Evolutionary conservation across 2,329 filamentous ascomycete genomes (phyloP).

Genomic region (Paecilomyces formosus): DNA sequence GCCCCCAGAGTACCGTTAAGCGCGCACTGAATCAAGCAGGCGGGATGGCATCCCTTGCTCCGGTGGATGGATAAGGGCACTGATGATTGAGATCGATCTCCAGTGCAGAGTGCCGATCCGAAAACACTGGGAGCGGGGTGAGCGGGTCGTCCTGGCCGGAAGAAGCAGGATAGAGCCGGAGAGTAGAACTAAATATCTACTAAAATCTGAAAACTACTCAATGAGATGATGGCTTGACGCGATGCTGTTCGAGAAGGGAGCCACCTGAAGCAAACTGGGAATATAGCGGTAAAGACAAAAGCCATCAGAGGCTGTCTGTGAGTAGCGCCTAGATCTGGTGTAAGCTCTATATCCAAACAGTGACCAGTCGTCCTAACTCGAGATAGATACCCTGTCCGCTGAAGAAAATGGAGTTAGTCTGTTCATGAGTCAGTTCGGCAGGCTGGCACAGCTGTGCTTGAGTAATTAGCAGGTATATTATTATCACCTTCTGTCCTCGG

Average conservation of each 20-base stretch:
- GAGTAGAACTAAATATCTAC: not conserved
- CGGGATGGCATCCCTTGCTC: not conserved
- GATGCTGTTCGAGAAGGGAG: not conserved
- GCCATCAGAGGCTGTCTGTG: not conserved
- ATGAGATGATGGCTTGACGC: not conserved
- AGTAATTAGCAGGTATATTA: not conserved
- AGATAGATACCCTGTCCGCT: not conserved
- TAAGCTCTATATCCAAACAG: not conserved
- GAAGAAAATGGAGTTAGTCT: not conserved
- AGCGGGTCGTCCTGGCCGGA: slow-evolving; percentile 19
- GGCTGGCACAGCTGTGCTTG: not conserved
- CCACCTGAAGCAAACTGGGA: not conserved
- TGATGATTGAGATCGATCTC: not conserved
- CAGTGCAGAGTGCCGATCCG: not conserved
- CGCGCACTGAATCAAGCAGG: not conserved
- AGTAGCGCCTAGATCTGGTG: not conserved
- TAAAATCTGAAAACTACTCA: not conserved
- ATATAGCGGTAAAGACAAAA: not conserved
- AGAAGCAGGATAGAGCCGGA: not conserved
- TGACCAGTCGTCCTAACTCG: not conserved
- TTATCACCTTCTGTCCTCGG: not conserved
- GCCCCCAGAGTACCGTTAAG: not conserved
- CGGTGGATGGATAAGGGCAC: not conserved
- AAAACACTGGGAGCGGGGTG: slow-evolving; percentile 21
- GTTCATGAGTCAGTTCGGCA: not conserved